Evolutionary conservation across 352 stramenopile species (phyloP).

Genomic region (Phytophthora citricola): DNA sequence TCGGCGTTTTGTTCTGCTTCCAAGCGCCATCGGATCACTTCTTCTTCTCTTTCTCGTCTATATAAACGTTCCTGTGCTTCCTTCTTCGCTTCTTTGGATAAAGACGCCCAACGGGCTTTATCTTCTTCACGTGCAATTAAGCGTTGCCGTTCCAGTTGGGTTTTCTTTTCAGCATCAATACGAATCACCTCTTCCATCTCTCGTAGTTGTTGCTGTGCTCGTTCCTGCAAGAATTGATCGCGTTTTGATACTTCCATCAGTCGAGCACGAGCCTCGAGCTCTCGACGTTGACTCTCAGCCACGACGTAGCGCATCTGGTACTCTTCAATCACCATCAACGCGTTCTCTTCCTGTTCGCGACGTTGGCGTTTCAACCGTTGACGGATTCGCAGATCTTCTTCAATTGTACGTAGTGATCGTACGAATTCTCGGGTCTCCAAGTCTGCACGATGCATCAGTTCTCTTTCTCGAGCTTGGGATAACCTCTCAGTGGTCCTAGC

Average conservation of each 20-base stretch:
- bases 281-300: slow-evolving; percentile 43
- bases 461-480: slow-evolving; percentile 34
- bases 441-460: slow-evolving; percentile 53
- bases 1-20: slow-evolving; percentile 22
- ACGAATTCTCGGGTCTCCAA: slow-evolving; percentile 57
- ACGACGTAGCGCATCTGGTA: slow-evolving; percentile 61
- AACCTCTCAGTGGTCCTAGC: slow-evolving; percentile 47
- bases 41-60: slow-evolving; percentile 33
- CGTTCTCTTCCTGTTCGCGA: slow-evolving; percentile 52
- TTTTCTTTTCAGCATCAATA: slow-evolving; percentile 32
- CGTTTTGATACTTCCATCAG: slow-evolving; percentile 47
- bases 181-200: slow-evolving; percentile 36
- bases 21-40: slow-evolving; percentile 15
- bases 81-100: slow-evolving; percentile 26
- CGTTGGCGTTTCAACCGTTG: slow-evolving; percentile 35
- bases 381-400: slow-evolving; percentile 45
- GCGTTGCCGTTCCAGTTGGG: slow-evolving; percentile 40
- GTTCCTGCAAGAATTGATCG: slow-evolving; percentile 40
- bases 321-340: slow-evolving; percentile 66
- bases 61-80: slow-evolving; percentile 29
- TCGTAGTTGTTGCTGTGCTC: slow-evolving; percentile 32
- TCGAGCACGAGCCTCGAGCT: slow-evolving; percentile 37
- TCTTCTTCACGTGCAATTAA: slow-evolving; percentile 28
- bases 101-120: slow-evolving; percentile 22
- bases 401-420: slow-evolving; percentile 41